Conservation (phyloP, 2,329 filamentous ascomycete genomes). For the Septoria petroselini region DNA sequence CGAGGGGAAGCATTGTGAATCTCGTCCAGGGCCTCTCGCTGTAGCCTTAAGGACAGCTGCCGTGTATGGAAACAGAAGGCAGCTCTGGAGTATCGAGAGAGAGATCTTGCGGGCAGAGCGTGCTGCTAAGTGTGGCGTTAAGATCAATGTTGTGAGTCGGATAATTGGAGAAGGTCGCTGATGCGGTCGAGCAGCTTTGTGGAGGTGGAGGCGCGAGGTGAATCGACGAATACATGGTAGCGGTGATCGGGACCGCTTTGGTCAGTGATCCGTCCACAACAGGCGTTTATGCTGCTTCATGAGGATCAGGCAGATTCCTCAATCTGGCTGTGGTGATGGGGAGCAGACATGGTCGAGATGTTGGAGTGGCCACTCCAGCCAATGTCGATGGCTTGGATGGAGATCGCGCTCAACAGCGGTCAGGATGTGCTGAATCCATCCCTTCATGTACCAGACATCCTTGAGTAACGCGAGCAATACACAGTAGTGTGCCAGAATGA, state of each 20-base stretch:
- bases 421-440: conserved; percentile 23
- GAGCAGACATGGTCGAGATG: conserved; percentile 1
- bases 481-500: conserved; percentile 21
- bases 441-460: conserved; percentile 22
- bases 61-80: conserved; percentile 58
- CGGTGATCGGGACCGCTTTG: conserved; percentile 11
- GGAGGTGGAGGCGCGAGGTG: conserved; percentile 33
- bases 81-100: conserved; percentile 59
- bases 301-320: too few relatives aligned
- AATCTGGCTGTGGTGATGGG: too few relatives aligned
- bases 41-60: conserved; percentile 46
- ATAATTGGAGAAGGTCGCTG: conserved; percentile 53
- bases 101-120: conserved; percentile 59
- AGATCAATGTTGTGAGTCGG: conserved; percentile 61
- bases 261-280: too few relatives aligned
- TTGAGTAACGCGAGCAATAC: conserved; percentile 17
- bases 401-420: conserved; percentile 15
- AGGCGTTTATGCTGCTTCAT: too few relatives aligned
- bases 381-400: conserved; percentile 20
- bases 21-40: conserved; percentile 52
- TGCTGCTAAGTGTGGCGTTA: conserved; percentile 52
- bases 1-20: conserved; percentile 57
- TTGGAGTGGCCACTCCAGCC: conserved; percentile 18
- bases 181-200: conserved; percentile 56
- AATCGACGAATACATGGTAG: conserved; percentile 12